Conservation (phyloP, 2,329 filamentous ascomycete species). For the Fusarium praegraminearum region DNA sequence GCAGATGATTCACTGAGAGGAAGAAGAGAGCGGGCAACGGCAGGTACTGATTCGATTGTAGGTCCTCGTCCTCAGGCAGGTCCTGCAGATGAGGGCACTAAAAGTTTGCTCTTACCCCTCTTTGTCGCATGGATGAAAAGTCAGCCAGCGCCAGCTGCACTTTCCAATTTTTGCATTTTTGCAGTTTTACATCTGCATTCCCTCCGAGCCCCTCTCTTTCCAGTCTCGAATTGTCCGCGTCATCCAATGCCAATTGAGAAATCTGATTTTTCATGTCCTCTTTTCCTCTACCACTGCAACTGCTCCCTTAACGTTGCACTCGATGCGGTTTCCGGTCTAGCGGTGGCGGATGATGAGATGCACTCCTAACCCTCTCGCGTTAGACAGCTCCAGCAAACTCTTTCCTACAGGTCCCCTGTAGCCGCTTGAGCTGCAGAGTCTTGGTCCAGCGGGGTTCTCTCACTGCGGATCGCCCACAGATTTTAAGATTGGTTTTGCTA, state of each 20-base stretch:
- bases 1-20: not conserved
- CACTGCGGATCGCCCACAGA: not conserved
- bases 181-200: not conserved
- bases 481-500: conserved; percentile 8
- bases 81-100: not conserved
- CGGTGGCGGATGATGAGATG: conserved; percentile 7
- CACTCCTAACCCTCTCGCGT: not conserved
- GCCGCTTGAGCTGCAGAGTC: not conserved
- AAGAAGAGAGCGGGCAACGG: not conserved
- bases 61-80: too few relatives aligned
- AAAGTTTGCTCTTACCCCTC: not conserved
- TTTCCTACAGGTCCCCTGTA: conserved; percentile 2
- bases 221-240: not conserved
- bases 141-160: not conserved
- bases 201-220: not conserved
- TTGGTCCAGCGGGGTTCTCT: not conserved
- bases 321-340: not conserved
- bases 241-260: conserved; percentile 8
- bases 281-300: not conserved
- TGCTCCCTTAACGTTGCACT: conserved; percentile 8
- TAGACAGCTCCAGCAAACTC: not conserved
- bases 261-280: not conserved
- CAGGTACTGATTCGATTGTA: not conserved
- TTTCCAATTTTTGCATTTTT: not conserved
- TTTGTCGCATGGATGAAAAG: not conserved